Conservation (phyloP, 768 basidiomycete species). For the Royoungia palumana region DNA sequence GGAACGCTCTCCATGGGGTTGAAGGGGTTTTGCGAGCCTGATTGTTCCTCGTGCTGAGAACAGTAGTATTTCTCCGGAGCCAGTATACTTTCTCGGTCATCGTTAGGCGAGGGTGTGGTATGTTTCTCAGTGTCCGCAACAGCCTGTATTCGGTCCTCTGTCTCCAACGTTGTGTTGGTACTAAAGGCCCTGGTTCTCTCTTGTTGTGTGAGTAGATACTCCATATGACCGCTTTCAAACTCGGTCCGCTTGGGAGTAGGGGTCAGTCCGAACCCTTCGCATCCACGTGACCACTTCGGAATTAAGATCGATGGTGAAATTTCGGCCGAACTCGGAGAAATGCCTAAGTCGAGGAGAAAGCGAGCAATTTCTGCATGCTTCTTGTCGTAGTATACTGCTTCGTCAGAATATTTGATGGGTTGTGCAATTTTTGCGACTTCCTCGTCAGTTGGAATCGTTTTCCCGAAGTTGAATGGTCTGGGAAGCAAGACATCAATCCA, state of each 20-base stretch:
- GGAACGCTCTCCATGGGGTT: not conserved
- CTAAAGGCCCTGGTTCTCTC: conserved; percentile 21
- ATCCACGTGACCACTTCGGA: conserved; percentile 15
- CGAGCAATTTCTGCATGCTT: conserved; percentile 5
- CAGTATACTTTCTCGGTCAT: not conserved
- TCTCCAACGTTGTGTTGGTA: not conserved
- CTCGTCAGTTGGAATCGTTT: conserved; percentile 30
- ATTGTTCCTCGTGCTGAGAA: not conserved
- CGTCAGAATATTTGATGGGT: conserved; percentile 12
- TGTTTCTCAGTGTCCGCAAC: not conserved
- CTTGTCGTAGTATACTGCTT: conserved; percentile 14
- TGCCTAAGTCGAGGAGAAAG: conserved; percentile 12
- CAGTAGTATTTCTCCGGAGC: not conserved
- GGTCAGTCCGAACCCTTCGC: conserved; percentile 25
- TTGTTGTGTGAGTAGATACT: conserved; percentile 25
- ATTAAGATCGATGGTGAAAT: conserved; percentile 1
- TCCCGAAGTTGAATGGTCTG: conserved; percentile 49
- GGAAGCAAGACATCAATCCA: conserved; percentile 2
- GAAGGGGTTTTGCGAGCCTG: not conserved
- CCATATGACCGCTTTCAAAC: conserved; percentile 9
- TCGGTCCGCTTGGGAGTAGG: conserved; percentile 18
- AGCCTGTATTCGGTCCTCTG: not conserved
- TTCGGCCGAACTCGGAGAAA: conserved; percentile 8
- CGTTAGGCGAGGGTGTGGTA: not conserved
- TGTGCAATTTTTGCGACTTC: conserved; percentile 23